Percentiles rank a stretch among this genome's conserved stretches.
Conservation (phyloP, 768 basidiomycete species). For the Leccinum arenicola region DNA sequence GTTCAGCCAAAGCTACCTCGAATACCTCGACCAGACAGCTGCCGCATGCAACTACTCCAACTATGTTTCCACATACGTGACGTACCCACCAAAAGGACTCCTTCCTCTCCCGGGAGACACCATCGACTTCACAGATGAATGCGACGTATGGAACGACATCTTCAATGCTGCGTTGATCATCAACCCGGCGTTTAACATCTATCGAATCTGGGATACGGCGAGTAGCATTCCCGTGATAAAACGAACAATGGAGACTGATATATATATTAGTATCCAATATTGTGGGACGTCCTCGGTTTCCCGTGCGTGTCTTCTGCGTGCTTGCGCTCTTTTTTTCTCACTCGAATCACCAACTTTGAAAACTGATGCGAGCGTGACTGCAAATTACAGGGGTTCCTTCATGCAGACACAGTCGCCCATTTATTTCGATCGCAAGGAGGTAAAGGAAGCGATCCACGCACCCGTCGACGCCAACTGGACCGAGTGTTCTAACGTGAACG, state of each 20-base stretch:
- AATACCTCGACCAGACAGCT: conserved; percentile 51
- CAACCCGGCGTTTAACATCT: conserved; percentile 77
- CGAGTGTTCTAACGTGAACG: conserved; percentile 57
- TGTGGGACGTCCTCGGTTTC: conserved; percentile 83
- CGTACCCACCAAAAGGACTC: conserved; percentile 60
- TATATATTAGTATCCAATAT: conserved; percentile 48
- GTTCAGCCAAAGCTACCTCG: conserved; percentile 62
- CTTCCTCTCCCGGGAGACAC: conserved; percentile 69
- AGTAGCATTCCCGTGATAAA: conserved; percentile 7
- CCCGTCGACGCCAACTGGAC: conserved; percentile 50
- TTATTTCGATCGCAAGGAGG: conserved; percentile 69
- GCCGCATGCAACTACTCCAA: conserved; percentile 56
- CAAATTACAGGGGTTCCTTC: conserved; percentile 48
- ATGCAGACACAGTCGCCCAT: conserved; percentile 54
- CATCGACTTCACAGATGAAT: conserved; percentile 43
- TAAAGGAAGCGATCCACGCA: conserved; percentile 66
- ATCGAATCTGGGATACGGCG: conserved; percentile 71
- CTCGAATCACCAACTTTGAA: no score
- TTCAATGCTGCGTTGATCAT: conserved; percentile 56
- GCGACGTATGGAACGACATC: conserved; percentile 67
- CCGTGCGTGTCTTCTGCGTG: conserved; percentile 43
- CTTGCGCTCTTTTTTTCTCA: no score
- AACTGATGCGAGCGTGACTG: no score
- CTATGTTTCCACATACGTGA: conserved; percentile 62
- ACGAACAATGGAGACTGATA: neutral